These are phyloP conservation scores for Glycine latifolia DNA, from an alignment of 306 rosid species.

Conservation along the genomic window DNA sequence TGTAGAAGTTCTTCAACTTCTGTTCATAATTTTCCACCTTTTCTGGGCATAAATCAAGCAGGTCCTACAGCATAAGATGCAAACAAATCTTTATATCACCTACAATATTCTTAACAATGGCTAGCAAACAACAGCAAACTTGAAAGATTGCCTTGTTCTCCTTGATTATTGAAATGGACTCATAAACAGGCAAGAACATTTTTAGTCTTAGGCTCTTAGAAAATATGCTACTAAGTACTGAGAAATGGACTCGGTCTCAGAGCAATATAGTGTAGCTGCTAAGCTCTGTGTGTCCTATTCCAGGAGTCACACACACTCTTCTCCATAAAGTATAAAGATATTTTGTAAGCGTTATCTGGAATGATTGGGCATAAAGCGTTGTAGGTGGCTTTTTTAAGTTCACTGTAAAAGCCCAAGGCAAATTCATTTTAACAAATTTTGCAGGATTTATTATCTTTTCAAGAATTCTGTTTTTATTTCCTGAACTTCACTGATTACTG, in stretches of 20 bases:
- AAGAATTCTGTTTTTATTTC: too few species aligned
- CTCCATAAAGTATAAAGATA: too few species aligned
- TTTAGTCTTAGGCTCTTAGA: not conserved
- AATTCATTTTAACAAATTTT: too few species aligned
- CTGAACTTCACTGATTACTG: too few species aligned
- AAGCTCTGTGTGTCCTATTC: too few species aligned
- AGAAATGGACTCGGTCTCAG: not conserved
- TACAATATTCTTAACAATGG: not conserved
- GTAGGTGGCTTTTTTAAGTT: too few species aligned
- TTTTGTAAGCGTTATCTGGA: too few species aligned
- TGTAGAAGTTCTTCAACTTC: constrained; percentile 88
- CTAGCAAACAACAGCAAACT: not conserved
- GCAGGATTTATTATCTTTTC: too few species aligned
- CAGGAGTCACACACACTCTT: not conserved
- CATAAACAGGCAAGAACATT: not conserved
- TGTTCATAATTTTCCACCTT: constrained; percentile 76
- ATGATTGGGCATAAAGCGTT: too few species aligned
- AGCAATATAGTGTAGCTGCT: not conserved
- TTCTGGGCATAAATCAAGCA: constrained; percentile 83
- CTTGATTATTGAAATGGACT: constrained; percentile 1
- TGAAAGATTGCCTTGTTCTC: not conserved
- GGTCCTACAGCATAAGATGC: constrained; percentile 58
- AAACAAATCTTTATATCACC: not conserved
- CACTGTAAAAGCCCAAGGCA: too few species aligned
- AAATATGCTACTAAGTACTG: not conserved